phyloP scores from a whole-genome alignment of 495 filamentous ascomycete genomes.

The Massariosphaeria phaeospora region DNA sequence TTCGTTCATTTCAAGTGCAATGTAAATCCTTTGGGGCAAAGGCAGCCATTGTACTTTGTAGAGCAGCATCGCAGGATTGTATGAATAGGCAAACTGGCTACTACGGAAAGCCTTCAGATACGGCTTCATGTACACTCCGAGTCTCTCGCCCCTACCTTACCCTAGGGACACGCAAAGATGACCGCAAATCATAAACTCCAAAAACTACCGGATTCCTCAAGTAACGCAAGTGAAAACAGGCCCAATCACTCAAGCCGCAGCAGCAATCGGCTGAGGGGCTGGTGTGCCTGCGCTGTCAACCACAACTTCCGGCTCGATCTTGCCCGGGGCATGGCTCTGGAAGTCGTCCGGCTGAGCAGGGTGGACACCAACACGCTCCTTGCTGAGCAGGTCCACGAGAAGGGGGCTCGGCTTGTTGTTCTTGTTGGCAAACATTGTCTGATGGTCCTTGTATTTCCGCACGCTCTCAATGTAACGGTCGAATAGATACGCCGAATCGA shows the following conservation, averaged over 20 bases:
- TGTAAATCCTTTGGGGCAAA: no score
- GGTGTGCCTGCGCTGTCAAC: slow-evolving; percentile 11
- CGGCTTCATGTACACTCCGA: no score
- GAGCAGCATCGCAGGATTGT: no score
- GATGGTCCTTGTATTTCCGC: slow-evolving; percentile 76
- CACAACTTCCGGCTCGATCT: slow-evolving; percentile 15
- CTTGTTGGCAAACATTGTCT: slow-evolving; percentile 59
- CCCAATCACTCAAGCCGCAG: slow-evolving; percentile 7
- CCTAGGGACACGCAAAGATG: no score
- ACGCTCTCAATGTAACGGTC: slow-evolving; percentile 93
- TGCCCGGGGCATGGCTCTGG: slow-evolving; percentile 17
- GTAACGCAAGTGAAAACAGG: not conserved
- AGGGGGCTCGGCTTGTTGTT: slow-evolving; percentile 81
- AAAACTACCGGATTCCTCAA: not conserved
- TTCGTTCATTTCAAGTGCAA: no score
- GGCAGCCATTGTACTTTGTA: no score
- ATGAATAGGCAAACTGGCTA: no score
- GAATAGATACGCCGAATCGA: slow-evolving; percentile 91
- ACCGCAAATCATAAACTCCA: slow-evolving; percentile 1
- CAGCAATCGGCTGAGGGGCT: slow-evolving; percentile 21
- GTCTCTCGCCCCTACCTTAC: no score
- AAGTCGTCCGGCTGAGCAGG: slow-evolving; percentile 30
- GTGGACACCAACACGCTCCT: slow-evolving; percentile 84
- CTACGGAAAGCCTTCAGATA: no score
- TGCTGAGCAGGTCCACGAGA: slow-evolving; percentile 82